Percentiles rank a stretch among this genome's conserved stretches.
phyloP scores from a whole-genome alignment of 495 filamentous ascomycete genomes.

The Aspergillus egyptiacus region DNA sequence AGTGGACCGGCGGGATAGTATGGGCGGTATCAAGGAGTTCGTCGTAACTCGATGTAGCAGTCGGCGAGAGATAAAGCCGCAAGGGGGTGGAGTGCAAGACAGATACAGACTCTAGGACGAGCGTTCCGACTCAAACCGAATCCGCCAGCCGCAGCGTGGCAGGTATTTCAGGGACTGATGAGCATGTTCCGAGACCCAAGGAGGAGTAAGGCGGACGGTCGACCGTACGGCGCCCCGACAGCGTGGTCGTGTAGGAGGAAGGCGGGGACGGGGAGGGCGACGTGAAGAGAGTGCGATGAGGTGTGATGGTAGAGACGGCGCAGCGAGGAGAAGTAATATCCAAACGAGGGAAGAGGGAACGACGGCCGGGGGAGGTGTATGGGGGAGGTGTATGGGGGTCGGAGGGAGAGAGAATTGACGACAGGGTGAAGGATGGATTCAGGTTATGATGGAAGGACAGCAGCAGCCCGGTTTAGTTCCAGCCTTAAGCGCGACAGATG shows the following conservation, averaged over 20 bases:
- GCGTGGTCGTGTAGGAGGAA: conserved; percentile 9
- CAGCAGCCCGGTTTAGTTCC: background rate
- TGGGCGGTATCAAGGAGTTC: conserved; percentile 1
- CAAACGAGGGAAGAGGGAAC: conserved; percentile 6
- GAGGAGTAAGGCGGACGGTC: conserved; percentile 5
- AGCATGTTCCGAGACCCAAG: conserved; percentile 19
- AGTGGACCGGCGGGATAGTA: background rate
- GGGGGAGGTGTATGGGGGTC: background rate
- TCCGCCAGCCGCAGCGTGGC: conserved; percentile 24
- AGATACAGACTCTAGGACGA: conserved; percentile 6
- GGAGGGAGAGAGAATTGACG: conserved; percentile 1
- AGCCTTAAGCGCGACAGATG: too few species aligned
- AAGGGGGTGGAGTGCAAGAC: conserved; percentile 8
- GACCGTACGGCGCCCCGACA: conserved; percentile 11
- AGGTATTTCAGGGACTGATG: conserved; percentile 23
- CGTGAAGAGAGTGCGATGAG: conserved; percentile 5
- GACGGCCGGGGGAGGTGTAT: conserved; percentile 8
- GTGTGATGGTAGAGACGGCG: conserved; percentile 9
- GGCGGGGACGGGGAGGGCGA: conserved; percentile 6
- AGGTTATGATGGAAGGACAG: background rate
- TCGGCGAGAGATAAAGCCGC: conserved; percentile 8
- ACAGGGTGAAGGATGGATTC: background rate
- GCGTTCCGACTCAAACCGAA: conserved; percentile 11
- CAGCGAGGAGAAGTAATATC: background rate
- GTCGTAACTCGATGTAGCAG: background rate